Evolutionary conservation across 1,284 basidiomycete species (phyloP).

Genomic region (Trametes sp.): DNA sequence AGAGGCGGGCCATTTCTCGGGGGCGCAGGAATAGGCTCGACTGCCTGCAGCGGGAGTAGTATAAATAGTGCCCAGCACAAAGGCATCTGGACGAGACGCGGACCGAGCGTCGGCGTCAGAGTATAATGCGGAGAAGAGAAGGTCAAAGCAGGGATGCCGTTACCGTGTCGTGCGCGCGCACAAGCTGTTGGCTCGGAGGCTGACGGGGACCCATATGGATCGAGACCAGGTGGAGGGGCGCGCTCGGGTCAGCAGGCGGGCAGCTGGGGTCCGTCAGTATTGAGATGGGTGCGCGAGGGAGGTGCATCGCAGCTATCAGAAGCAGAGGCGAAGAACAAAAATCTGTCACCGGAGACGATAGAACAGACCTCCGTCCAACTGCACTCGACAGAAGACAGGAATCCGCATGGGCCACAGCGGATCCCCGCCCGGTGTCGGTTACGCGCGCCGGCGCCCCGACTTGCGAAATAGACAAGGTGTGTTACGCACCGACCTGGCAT

Average conservation of each 20-base stretch:
- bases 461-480: not conserved
- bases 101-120: conserved; percentile 3
- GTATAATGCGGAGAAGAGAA: conserved; percentile 5
- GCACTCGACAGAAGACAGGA: conserved; percentile 14
- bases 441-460: conserved; percentile 5
- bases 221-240: conserved; percentile 10
- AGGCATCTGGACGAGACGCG: conserved; percentile 1
- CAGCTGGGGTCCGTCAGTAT: not conserved
- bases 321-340: conserved; percentile 4
- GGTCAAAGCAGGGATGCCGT: conserved; percentile 10
- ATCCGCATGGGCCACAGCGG: conserved; percentile 17
- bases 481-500: conserved; percentile 4
- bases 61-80: conserved; percentile 23
- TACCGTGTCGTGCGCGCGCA: conserved; percentile 6
- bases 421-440: conserved; percentile 8
- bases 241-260: conserved; percentile 12
- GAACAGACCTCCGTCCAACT: conserved; percentile 5
- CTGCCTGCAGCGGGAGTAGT: conserved; percentile 26
- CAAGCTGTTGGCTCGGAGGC: conserved; percentile 14
- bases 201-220: conserved; percentile 18
- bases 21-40: conserved; percentile 8
- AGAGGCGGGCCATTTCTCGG: conserved; percentile 19
- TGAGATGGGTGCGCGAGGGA: not conserved
- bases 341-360: conserved; percentile 4
- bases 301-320: conserved; percentile 12